These are phyloP conservation scores for Aspergillus steynii DNA, from an alignment of 495 filamentous ascomycete genomes.

Conservation along the genomic window DNA sequence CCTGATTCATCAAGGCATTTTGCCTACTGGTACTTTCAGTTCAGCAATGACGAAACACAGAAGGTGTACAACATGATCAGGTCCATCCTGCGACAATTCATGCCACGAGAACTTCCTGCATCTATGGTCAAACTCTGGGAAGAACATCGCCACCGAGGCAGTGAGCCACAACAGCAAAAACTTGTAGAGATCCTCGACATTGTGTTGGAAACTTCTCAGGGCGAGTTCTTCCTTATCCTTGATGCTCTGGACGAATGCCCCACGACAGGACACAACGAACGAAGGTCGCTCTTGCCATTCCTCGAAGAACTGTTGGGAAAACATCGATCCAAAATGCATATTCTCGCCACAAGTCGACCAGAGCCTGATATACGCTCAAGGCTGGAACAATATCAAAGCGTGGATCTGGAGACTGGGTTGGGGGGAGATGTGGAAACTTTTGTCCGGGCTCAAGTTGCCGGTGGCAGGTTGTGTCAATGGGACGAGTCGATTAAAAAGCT, in stretches of 20 bases:
- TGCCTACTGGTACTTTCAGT: slow-evolving; percentile 26
- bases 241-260: slow-evolving; percentile 27
- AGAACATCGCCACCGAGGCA: slow-evolving; percentile 1
- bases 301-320: not conserved
- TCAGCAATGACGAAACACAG: slow-evolving; percentile 10
- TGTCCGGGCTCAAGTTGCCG: slow-evolving; percentile 3
- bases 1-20: not conserved
- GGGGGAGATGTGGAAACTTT: slow-evolving; percentile 13
- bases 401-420: slow-evolving; percentile 9
- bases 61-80: slow-evolving; percentile 13
- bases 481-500: not conserved
- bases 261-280: not conserved
- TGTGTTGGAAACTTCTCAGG: not conserved
- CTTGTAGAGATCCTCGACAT: slow-evolving; percentile 4
- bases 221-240: slow-evolving; percentile 15
- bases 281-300: slow-evolving; percentile 6
- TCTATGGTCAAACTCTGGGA: slow-evolving; percentile 13
- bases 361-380: slow-evolving; percentile 8
- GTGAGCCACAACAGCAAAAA: slow-evolving; percentile 4
- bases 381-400: not conserved
- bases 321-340: slow-evolving; percentile 12
- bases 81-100: slow-evolving; percentile 17
- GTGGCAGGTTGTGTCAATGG: not conserved
- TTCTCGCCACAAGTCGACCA: slow-evolving; percentile 19
- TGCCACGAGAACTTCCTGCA: not conserved